Conservation (phyloP, 164 flowering plant genomes). For the Annona squamosa region DNA sequence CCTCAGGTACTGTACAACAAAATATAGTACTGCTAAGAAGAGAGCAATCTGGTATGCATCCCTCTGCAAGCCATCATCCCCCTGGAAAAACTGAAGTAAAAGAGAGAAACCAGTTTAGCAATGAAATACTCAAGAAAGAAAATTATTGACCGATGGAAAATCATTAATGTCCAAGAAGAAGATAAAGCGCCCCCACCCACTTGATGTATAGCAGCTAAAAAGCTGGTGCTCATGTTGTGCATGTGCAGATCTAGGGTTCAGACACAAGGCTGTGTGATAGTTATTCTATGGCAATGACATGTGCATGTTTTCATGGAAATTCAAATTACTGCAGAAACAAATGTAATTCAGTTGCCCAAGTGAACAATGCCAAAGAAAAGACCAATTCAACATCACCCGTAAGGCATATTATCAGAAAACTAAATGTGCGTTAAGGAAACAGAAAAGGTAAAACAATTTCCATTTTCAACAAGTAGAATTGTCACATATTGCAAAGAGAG, state of each 20-base stretch:
- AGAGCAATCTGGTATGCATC: slow-evolving; percentile 81
- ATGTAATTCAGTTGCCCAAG: neutral
- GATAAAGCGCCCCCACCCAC: neutral
- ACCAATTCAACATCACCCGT: neutral
- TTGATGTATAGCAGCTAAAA: too few species aligned
- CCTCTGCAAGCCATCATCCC: slow-evolving; percentile 72
- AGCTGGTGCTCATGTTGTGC: too few species aligned
- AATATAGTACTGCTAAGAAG: slow-evolving; percentile 62
- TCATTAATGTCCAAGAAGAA: neutral
- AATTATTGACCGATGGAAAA: neutral
- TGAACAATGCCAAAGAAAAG: neutral
- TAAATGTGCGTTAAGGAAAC: too few species aligned
- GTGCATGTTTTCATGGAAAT: neutral
- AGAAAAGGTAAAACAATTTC: too few species aligned
- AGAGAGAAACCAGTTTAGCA: neutral
- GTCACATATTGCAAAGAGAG: too few species aligned
- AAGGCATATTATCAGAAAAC: too few species aligned
- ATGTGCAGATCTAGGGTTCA: too few species aligned
- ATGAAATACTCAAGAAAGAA: neutral
- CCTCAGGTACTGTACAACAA: slow-evolving; percentile 81
- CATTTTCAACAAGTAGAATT: too few species aligned
- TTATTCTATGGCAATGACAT: neutral
- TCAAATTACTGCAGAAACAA: neutral
- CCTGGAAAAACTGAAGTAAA: slow-evolving; percentile 70
- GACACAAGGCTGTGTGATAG: neutral